These are phyloP conservation scores for Fusarium transvaalense DNA, from an alignment of 2,329 filamentous ascomycete genomes.

Conservation along the genomic window DNA sequence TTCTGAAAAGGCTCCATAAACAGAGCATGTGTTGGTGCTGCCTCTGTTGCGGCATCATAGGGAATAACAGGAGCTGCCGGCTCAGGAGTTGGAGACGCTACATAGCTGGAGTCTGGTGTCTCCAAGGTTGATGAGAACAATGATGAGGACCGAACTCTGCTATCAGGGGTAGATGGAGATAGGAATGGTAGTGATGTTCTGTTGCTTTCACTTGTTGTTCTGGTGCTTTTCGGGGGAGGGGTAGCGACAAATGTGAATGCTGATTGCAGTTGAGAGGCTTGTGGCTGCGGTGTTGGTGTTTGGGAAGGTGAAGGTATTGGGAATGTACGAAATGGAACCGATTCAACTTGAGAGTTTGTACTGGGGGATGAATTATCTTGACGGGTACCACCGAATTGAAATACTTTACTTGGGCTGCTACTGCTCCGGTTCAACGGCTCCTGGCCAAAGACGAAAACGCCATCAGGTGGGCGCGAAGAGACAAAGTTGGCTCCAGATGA, in stretches of 20 bases:
- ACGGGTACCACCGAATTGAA: neutral
- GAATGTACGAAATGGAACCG: conserved; percentile 1
- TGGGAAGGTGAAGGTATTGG: neutral
- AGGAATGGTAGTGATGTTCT: neutral
- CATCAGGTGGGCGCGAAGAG: neutral
- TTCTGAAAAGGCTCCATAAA: conserved; percentile 11
- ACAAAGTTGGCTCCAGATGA: neutral
- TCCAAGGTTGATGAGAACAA: neutral
- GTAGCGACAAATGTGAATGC: neutral
- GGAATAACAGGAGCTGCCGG: neutral
- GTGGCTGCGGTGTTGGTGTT: neutral
- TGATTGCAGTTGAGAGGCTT: neutral
- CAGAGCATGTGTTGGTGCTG: conserved; percentile 6
- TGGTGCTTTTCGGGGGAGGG: neutral
- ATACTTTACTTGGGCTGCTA: neutral
- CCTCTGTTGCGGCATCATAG: conserved; percentile 12
- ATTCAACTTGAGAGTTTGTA: no score
- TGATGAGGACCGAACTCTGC: neutral
- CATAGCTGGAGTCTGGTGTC: neutral
- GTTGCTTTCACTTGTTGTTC: neutral
- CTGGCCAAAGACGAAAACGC: conserved; percentile 13
- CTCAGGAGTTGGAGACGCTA: neutral
- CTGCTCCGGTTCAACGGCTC: neutral
- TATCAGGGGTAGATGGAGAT: neutral
- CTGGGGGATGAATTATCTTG: neutral